A percentile compares a stretch with the other conserved stretches of the same genome.
Conservation (phyloP, 768 basidiomycete species). For the Polyporus arcularius region DNA sequence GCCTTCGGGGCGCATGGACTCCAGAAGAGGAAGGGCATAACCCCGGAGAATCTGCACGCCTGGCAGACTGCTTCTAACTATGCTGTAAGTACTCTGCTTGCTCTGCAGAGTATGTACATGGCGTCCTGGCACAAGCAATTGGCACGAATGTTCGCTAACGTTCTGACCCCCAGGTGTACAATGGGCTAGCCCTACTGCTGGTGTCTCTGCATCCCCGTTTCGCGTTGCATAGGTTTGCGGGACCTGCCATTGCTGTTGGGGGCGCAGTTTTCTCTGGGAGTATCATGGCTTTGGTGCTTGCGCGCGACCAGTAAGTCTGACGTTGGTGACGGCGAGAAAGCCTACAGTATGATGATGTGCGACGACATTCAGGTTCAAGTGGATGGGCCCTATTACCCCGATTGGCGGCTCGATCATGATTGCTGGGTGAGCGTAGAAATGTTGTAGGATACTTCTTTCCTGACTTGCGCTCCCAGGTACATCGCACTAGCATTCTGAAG, state of each 20-base stretch:
- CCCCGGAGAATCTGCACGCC: conserved; percentile 53
- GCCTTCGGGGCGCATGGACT: conserved; percentile 74
- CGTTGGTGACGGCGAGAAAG: conserved; percentile 1
- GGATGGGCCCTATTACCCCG: conserved; percentile 68
- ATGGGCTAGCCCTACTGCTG: conserved; percentile 65
- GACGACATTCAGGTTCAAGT: conserved; percentile 38
- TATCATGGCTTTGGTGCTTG: conserved; percentile 56
- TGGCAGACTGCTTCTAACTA: conserved; percentile 67
- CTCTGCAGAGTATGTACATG: no score
- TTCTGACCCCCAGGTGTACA: conserved; percentile 51
- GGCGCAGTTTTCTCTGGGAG: conserved; percentile 62
- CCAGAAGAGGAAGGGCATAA: conserved; percentile 45
- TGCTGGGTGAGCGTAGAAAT: conserved; percentile 53
- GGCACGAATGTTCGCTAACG: not conserved
- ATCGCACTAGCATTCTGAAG: conserved; percentile 48
- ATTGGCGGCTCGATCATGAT: conserved; percentile 66
- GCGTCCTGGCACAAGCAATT: no score
- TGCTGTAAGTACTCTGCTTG: conserved; percentile 40
- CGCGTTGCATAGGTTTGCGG: conserved; percentile 60
- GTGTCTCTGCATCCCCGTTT: conserved; percentile 67
- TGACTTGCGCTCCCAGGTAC: conserved; percentile 42
- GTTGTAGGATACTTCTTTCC: not conserved
- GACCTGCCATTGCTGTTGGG: conserved; percentile 63
- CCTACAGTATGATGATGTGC: not conserved
- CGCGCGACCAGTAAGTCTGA: conserved; percentile 42